These are phyloP conservation scores for Beta macrorhiza DNA, from an alignment of 179 eudicot genomes.

Conservation along the genomic window DNA sequence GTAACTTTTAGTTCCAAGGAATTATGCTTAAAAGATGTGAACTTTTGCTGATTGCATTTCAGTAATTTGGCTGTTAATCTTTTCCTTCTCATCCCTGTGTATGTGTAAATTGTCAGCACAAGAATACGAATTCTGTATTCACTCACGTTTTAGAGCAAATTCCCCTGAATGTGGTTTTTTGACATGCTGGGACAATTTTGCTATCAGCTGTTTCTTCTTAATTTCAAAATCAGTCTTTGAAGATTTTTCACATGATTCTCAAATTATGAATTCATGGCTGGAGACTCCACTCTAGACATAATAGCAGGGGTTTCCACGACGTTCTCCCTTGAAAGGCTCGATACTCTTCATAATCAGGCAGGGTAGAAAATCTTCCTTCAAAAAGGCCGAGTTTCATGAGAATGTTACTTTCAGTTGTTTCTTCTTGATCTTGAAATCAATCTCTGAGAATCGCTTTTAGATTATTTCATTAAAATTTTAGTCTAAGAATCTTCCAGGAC, in stretches of 20 bases:
- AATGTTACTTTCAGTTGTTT: not conserved
- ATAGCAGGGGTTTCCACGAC: not conserved
- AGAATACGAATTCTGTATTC: not conserved
- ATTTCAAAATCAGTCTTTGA: not conserved
- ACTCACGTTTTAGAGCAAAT: not conserved
- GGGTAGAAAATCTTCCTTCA: not conserved
- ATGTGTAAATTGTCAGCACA: not conserved
- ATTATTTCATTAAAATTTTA: not conserved
- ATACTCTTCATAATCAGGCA: not conserved
- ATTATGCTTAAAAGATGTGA: not conserved
- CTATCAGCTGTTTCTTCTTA: not conserved
- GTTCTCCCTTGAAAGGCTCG: not conserved
- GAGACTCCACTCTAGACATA: not conserved
- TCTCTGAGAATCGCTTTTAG: not conserved
- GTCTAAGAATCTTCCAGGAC: not conserved
- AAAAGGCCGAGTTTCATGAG: not conserved
- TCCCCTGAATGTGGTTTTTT: not conserved
- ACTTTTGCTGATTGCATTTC: not conserved
- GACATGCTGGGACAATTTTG: not conserved
- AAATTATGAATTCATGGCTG: not conserved
- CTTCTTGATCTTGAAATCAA: not conserved
- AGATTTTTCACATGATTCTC: not conserved
- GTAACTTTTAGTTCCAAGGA: slow-evolving; percentile 35
- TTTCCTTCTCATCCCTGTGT: not conserved
- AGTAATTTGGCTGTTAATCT: not conserved